These are phyloP conservation scores for Colletotrichum melonis DNA, from an alignment of 2,329 filamentous ascomycete species.

Conservation along the genomic window DNA sequence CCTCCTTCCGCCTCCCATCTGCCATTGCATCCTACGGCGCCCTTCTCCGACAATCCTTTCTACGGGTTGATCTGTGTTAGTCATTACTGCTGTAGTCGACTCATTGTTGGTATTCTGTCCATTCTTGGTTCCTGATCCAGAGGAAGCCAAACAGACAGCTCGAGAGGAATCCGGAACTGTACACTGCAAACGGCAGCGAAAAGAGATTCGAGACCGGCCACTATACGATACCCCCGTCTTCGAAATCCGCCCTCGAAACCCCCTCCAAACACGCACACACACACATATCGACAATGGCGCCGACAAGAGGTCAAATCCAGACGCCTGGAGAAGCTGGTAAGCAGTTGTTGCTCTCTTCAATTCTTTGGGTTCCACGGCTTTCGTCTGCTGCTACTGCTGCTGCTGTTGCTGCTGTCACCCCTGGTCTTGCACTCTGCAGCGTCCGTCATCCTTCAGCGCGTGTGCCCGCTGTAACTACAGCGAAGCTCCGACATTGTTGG, in stretches of 20 bases:
- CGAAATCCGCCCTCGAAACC: not conserved
- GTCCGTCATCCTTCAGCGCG: constrained; percentile 8
- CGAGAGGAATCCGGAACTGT: not conserved
- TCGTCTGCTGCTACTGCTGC: not conserved
- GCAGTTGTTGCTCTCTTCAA: constrained; percentile 43
- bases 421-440: constrained; percentile 13
- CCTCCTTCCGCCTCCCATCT: not conserved
- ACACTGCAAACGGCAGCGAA: not conserved
- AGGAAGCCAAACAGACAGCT: not conserved
- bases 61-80: constrained; percentile 8
- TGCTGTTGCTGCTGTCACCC: not conserved
- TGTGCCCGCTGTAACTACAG: constrained; percentile 24
- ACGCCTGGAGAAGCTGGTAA: constrained; percentile 74
- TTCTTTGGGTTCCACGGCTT: not conserved
- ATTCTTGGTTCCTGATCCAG: not conserved
- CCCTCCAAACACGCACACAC: not conserved
- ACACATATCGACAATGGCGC: constrained; percentile 33
- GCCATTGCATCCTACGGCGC: not conserved
- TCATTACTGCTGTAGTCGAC: not conserved
- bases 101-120: not conserved
- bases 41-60: not conserved
- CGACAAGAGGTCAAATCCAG: constrained; percentile 55
- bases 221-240: constrained; percentile 8
- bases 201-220: not conserved
- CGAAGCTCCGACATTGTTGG: not conserved